Conservation (phyloP, 768 basidiomycete species). For the Pleurotus sapidus region DNA sequence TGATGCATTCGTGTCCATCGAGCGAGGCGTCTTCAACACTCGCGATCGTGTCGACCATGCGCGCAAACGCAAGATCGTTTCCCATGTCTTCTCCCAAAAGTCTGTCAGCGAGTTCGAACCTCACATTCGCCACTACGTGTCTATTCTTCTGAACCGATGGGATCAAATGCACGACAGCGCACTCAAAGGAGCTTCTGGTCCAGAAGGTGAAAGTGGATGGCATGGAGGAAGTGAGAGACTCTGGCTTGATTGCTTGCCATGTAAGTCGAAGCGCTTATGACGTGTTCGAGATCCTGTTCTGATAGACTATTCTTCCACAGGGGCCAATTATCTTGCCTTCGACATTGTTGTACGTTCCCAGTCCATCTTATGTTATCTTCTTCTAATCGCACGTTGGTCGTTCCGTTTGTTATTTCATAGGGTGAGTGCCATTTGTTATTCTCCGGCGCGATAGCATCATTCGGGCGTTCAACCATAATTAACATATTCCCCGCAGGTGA, state of each 20-base stretch:
- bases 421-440: neutral
- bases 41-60: conserved; percentile 76
- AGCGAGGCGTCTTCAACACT: conserved; percentile 74
- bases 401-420: neutral
- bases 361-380: neutral
- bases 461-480: neutral
- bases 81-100: conserved; percentile 83
- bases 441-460: neutral
- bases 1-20: conserved; percentile 75
- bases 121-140: conserved; percentile 61
- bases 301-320: conserved; percentile 20
- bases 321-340: conserved; percentile 55
- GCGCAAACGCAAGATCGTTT: conserved; percentile 89
- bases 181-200: conserved; percentile 50
- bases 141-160: conserved; percentile 67
- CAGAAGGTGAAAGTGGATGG: conserved; percentile 68
- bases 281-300: conserved; percentile 6
- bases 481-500: conserved; percentile 31
- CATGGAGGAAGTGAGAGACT: conserved; percentile 56
- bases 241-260: conserved; percentile 75
- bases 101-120: conserved; percentile 86
- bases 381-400: neutral
- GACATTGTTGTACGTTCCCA: conserved; percentile 55
- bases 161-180: conserved; percentile 62
- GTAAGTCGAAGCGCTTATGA: conserved; percentile 33